phyloP scores from a whole-genome alignment of 2,329 filamentous ascomycete genomes.

The Neopestalotiopsis rosae region DNA sequence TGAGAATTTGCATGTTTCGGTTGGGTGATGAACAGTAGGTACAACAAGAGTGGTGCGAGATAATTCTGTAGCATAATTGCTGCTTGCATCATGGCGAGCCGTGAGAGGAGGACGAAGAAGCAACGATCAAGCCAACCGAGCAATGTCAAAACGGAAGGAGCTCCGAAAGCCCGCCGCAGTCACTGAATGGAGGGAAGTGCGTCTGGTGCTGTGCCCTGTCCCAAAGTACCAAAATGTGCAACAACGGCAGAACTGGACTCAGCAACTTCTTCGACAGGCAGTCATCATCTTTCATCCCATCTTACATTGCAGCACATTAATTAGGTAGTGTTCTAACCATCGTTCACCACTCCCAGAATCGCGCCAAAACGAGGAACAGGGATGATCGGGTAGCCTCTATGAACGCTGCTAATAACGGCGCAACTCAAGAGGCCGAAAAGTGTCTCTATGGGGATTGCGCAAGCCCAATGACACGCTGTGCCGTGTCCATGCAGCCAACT shows the following conservation, averaged over 20 bases:
- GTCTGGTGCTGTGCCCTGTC: background rate
- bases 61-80: background rate
- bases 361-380: background rate
- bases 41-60: background rate
- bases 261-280: background rate
- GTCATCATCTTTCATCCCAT: background rate
- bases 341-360: background rate
- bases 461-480: constrained; percentile 5
- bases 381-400: background rate
- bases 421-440: background rate
- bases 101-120: background rate
- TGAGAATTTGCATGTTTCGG: background rate
- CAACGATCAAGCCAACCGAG: too few relatives aligned
- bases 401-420: background rate
- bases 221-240: constrained; percentile 3
- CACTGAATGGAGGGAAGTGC: background rate
- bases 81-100: background rate
- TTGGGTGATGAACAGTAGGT: background rate
- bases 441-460: background rate
- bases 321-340: background rate
- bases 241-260: background rate
- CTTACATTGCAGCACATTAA: background rate
- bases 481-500: constrained; percentile 3
- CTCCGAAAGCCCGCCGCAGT: background rate
- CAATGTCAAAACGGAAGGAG: constrained; percentile 6